Percentiles rank a stretch among this genome's conserved stretches.
phyloP scores from a whole-genome alignment of 225 moss, liverwort and hornwort genomes.

The Bryoerythrophyllum caledonicum region DNA sequence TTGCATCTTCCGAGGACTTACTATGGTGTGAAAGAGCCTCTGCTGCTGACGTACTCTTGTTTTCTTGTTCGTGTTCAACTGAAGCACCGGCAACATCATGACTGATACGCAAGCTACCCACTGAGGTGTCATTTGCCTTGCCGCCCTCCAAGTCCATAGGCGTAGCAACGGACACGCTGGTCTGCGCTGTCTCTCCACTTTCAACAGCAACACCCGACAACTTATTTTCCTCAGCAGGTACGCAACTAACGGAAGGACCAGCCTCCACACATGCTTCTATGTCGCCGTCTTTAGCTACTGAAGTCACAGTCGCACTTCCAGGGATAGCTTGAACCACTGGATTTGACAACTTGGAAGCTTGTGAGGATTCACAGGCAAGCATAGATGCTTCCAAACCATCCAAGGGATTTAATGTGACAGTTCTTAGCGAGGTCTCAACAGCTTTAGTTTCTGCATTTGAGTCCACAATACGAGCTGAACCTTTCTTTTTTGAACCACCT shows the following conservation, averaged over 20 bases:
- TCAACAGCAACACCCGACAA: constrained; percentile 12
- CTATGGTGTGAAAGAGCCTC: constrained; percentile 11
- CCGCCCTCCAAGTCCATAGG: constrained; percentile 14
- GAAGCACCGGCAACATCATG: constrained; percentile 15
- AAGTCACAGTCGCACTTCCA: constrained; percentile 27
- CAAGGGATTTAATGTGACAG: constrained; percentile 10
- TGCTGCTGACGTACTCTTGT: constrained; percentile 1
- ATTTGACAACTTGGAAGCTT: constrained; percentile 25
- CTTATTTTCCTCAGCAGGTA: constrained; percentile 11
- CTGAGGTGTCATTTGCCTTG: constrained; percentile 12
- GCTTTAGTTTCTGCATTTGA: constrained; percentile 3
- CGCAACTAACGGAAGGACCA: constrained; percentile 5
- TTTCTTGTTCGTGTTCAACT: constrained; percentile 29
- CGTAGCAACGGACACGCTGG: not conserved
- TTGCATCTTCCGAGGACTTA: constrained; percentile 3
- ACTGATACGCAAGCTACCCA: constrained; percentile 20
- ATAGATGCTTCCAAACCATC: constrained; percentile 19
- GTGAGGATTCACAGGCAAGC: constrained; percentile 17
- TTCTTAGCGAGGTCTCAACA: constrained; percentile 14
- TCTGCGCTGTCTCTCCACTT: constrained; percentile 13
- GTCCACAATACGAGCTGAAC: constrained; percentile 9
- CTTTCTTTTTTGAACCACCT: constrained; percentile 46
- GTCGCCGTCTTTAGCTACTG: constrained; percentile 7
- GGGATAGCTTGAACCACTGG: constrained; percentile 26
- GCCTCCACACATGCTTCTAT: constrained; percentile 12